Base-by-base conservation (phyloP, 2,329 filamentous ascomycete species). In the Volutella citrinella region DNA sequence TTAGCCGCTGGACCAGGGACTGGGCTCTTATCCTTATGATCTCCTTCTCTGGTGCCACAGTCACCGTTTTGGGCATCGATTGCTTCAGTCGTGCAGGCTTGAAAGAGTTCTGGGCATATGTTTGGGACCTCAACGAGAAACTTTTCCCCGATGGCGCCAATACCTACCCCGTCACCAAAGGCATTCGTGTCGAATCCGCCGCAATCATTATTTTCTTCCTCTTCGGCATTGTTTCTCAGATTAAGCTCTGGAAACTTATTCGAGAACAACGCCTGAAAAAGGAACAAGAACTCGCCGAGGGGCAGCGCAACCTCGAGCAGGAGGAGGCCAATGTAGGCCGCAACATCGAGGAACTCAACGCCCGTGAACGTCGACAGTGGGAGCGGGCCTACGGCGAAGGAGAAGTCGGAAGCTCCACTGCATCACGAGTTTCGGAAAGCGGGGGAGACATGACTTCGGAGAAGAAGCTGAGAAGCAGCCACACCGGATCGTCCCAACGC, bases 21-120 rank as follows among this genome's bases (percentile, higher is more conserved):
- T 91, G 91, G 60, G 83, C 80, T 3, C 65, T 95, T 30, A 91
- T 96, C 22, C 68, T 69, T 10, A 78, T 78, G 29, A 88, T 88
- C 10, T 78, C 90, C 1, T 94, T 96, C 55, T 74, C 80, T 5
- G 91, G 91, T 7, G 83, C 88, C 5, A 95, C 88, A 0, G 78
- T 78, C 4, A 71, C 84, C 1, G 76, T 95, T 11, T 63, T 97
- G 4, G 91, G 91, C 4, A 85, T 97, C 38, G 91, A 97, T 58
- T 95, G 88, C 60, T 94, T 91, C 51, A 91, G 82, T 52, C 73
- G 80, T 43, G 88, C 89, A n/a, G 91, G 91, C 0, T 67, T 95
- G 50, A 96, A 95, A 60, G 91, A 97, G 59, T 96, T 96, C 49
- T 97, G 91, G 91, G 75, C 87, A 6, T 97, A 94, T 57, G 72